Conservation (phyloP, 192 early-diverging fungal genomes). For the Podila epicladia region DNA sequence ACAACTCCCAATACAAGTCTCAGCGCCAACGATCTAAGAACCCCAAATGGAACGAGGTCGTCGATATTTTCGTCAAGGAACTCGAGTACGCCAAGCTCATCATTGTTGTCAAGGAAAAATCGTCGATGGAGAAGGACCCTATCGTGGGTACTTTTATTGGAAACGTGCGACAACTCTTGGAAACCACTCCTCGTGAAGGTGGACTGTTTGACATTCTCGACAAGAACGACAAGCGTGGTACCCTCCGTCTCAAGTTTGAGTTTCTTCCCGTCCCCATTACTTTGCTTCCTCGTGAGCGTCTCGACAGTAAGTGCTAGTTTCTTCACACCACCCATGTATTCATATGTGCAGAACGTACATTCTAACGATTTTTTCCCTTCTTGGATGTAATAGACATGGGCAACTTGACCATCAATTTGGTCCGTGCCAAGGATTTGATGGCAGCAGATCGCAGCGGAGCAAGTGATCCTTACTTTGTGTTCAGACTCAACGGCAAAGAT, state of each 20-base stretch:
- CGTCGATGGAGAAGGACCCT: conserved; percentile 52
- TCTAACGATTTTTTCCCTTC: too few species aligned
- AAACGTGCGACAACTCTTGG: conserved; percentile 23
- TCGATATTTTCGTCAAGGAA: conserved; percentile 64
- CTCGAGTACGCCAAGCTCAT: conserved; percentile 63
- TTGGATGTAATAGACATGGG: conserved; percentile 59
- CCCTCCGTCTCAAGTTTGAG: conserved; percentile 52
- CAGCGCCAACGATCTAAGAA: conserved; percentile 37
- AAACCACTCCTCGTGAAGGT: conserved; percentile 24
- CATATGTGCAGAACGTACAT: too few species aligned
- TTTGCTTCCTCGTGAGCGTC: conserved; percentile 57
- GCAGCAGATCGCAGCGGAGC: conserved; percentile 79
- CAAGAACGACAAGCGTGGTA: conserved; percentile 35
- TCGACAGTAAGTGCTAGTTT: conserved; percentile 34
- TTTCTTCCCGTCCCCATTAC: conserved; percentile 57
- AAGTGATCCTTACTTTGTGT: conserved; percentile 78
- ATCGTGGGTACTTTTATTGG: conserved; percentile 22
- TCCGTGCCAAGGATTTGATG: conserved; percentile 66
- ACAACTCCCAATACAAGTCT: conserved; percentile 38
- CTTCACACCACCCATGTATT: too few species aligned
- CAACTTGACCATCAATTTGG: conserved; percentile 66
- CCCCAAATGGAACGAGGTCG: conserved; percentile 54
- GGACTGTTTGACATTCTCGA: conserved; percentile 29
- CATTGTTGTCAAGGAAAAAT: conserved; percentile 50
- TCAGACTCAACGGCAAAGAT: conserved; percentile 70